Evolutionary conservation across 1,284 basidiomycete species (phyloP), one percentile per base, ranked within the genome.

Genomic region (Fistulinella cinereoalba): DNA sequence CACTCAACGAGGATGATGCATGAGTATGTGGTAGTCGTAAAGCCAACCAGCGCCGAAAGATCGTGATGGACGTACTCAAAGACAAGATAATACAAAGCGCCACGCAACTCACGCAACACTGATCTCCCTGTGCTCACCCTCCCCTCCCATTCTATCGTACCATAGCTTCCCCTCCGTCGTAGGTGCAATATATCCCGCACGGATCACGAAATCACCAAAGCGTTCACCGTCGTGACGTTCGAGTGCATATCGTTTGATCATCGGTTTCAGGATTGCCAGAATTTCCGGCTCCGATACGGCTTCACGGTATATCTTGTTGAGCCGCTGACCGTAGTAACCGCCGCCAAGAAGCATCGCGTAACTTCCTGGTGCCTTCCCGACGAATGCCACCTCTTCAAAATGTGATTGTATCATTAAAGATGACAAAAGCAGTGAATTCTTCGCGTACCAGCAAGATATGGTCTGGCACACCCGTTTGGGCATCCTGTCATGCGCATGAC

Each of bases 401-500:
- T n/a, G n/a, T n/a, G n/a, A n/a, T n/a, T n/a, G n/a, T n/a, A n/a
- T n/a, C n/a, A n/a, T n/a, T n/a, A 34, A 18, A 11, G 28, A 38
- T 31, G 11, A 31, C 29, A 31, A 11, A n/a, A 15, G 29, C 6
- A 27, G n/a, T n/a, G n/a, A n/a, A n/a, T n/a, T n/a, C 25, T 6
- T 12, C 15, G 67, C 80, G 13, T 41, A 84, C 85, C 85, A 46
- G 88, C 96, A 46, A 96, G 74, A 72, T 96, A 98, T n/a, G 96
- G 95, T 51, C 95, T 78, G 10, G 92, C 89, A 65, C 93, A 95
- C 44, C 92, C 93, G 64, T 96, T 96, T 11, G 93, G 93, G 65
- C 93, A 96, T 33, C 93, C 92, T 15, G 92, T 95, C 96, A 98
- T 98, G 49, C 96, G 83, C 92, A 98, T 97, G 47, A 97, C 85